Base-by-base conservation (phyloP, 2,329 filamentous ascomycete genomes). In the Penicillium sp. region DNA sequence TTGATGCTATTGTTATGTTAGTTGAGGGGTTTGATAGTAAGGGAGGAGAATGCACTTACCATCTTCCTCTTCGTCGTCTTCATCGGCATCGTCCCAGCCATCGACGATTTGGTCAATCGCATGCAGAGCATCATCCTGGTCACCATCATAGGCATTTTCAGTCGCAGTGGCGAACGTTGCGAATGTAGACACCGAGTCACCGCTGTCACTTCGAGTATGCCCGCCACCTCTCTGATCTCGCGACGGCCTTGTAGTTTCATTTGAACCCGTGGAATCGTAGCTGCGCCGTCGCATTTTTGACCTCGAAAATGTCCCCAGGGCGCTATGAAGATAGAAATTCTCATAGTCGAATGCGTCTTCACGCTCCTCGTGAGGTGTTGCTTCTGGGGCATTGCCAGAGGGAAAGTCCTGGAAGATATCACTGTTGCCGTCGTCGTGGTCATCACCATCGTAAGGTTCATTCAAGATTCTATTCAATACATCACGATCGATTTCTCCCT, bases 271-370 rank as follows among this genome's bases (percentile, higher is more conserved):
- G 1, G 79, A 80, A 42, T 63, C 65, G 47, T 68, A 65, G 58
- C 72, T 76, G 7, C 68, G 67, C 28, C 71, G 58, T 43, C 71
- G 59, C 57, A 67, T 66, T 42, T 59, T 58, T 33, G 60, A 53
- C 24, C 65, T 66, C 8, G 73, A 69, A 57, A 73, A 78, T 55
- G 74, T 91, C 5, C 91, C 91, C 82, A 97, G 87, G 11, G 91
- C 91, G 63, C 90, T 96, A 71, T 97, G 91, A 14, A 97, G 80
- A 71, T 96, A 96, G 74, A 97, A 97, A 68, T 96, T 87, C 71
- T 96, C 90, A 61, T 97, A 97, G 70, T 97, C 93, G 66, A 97
- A 97, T 1, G 92, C 92, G 71, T 97, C 93, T 63, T 92, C 87
- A 20, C 93, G 88, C 70, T 97, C 91, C 74, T 97, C 93, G 66